These are phyloP conservation scores for Penicillium steckii DNA, from an alignment of 495 filamentous ascomycete genomes.

Conservation along the genomic window DNA sequence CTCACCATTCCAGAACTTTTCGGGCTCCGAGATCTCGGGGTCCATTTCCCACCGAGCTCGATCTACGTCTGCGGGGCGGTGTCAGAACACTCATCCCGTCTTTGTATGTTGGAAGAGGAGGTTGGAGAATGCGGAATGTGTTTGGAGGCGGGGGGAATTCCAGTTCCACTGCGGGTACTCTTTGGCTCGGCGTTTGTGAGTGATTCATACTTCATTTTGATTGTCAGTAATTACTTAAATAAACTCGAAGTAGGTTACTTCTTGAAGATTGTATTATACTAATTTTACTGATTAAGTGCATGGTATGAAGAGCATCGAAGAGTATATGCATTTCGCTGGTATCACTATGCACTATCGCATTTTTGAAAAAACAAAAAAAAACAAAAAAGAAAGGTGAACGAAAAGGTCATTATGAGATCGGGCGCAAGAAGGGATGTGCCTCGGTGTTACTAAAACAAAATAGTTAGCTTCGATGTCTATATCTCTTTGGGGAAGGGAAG, in stretches of 20 bases:
- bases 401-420: constrained; percentile 21
- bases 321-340: constrained; percentile 28
- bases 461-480: constrained; percentile 11
- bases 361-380: constrained; percentile 1
- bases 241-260: neutral
- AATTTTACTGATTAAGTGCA: too few species aligned
- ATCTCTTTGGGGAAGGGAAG: neutral
- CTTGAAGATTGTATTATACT: neutral
- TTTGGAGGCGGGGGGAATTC: constrained; percentile 24
- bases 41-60: constrained; percentile 48
- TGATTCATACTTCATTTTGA: neutral
- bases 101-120: constrained; percentile 21
- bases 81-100: constrained; percentile 44
- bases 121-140: constrained; percentile 28
- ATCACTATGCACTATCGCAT: constrained; percentile 24
- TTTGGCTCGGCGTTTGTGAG: neutral
- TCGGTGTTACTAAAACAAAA: constrained; percentile 48
- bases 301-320: neutral
- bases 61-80: constrained; percentile 35
- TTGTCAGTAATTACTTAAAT: neutral
- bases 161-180: constrained; percentile 14
- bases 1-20: constrained; percentile 93
- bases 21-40: constrained; percentile 70
- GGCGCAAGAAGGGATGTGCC: constrained; percentile 53
- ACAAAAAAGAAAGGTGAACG: constrained; percentile 8